phyloP scores from a whole-genome alignment of 345 rosid species.

The Salix purpurea region DNA sequence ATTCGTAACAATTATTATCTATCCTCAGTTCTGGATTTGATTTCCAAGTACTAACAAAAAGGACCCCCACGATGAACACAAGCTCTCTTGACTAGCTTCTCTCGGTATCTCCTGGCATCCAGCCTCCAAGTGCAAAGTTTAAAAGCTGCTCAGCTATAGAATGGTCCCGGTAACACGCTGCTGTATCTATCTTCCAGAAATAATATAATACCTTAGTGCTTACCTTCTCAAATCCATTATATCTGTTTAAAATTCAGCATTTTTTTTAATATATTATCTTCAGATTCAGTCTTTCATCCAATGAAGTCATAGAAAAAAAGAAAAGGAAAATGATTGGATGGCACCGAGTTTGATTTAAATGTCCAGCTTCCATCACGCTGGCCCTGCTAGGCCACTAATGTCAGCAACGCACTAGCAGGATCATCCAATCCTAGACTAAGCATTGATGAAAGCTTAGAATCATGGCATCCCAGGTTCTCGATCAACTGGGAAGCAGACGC shows the following conservation, averaged over 20 bases:
- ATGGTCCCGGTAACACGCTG: constrained; percentile 4
- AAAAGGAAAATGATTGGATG: constrained; percentile 13
- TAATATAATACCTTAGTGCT: constrained; percentile 19
- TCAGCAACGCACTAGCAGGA: constrained; percentile 2
- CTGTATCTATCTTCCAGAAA: constrained; percentile 5
- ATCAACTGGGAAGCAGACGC: neutral
- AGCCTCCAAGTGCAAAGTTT: neutral
- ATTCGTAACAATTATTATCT: neutral
- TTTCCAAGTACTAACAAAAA: neutral
- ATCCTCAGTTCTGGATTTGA: neutral
- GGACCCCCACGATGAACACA: neutral
- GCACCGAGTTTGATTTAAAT: constrained; percentile 22
- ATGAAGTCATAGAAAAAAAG: neutral
- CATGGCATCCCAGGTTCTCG: neutral
- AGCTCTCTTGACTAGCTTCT: neutral
- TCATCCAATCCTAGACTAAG: neutral
- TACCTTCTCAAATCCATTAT: constrained; percentile 11
- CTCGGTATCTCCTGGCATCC: no score
- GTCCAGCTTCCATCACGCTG: constrained; percentile 1
- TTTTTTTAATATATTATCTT: neutral
- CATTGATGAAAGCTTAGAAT: neutral
- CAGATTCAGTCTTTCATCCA: constrained; percentile 1
- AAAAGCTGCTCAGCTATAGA: neutral
- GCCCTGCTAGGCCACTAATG: constrained; percentile 14
- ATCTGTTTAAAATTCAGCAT: neutral